Evolutionary conservation across 1,284 basidiomycete species (phyloP).

Genomic region (Golubevia sp.): DNA sequence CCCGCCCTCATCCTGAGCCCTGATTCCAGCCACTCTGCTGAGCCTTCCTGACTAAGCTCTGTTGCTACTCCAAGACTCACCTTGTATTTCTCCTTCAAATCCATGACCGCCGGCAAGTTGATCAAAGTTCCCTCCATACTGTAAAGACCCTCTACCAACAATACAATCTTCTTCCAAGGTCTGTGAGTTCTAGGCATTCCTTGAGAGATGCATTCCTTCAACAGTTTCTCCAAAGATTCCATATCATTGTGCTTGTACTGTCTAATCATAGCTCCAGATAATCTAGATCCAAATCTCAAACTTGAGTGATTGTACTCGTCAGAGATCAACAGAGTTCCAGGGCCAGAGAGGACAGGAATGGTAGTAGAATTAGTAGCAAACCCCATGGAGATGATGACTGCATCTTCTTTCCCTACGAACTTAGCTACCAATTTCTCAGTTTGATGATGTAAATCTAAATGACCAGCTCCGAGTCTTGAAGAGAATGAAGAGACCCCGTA

Average conservation of each 20-base stretch:
- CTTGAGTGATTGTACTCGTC: constrained; percentile 62
- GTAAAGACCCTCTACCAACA: constrained; percentile 59
- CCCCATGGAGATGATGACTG: constrained; percentile 57
- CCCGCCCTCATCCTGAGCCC: too few relatives aligned
- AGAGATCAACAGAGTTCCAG: constrained; percentile 60
- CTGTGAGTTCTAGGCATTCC: constrained; percentile 60
- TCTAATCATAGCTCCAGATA: constrained; percentile 58
- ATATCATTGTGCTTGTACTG: constrained; percentile 61
- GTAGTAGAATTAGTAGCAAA: constrained; percentile 61
- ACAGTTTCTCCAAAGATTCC: constrained; percentile 43
- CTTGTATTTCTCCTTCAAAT: constrained; percentile 58
- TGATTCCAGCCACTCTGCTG: too few relatives aligned
- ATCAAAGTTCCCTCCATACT: constrained; percentile 60
- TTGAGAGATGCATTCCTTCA: constrained; percentile 59
- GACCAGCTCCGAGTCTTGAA: constrained; percentile 46
- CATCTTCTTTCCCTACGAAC: constrained; percentile 52
- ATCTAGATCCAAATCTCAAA: constrained; percentile 57
- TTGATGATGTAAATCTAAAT: constrained; percentile 52
- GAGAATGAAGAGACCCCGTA: constrained; percentile 56
- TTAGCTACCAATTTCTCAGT: constrained; percentile 53
- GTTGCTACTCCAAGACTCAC: too few relatives aligned
- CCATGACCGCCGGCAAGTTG: constrained; percentile 53
- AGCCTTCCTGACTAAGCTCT: too few relatives aligned
- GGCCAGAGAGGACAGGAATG: constrained; percentile 56
- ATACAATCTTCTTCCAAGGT: constrained; percentile 59